Evolutionary conservation across 2,329 filamentous ascomycete species (phyloP).

Genomic region (Cladobotryum mycophilum): DNA sequence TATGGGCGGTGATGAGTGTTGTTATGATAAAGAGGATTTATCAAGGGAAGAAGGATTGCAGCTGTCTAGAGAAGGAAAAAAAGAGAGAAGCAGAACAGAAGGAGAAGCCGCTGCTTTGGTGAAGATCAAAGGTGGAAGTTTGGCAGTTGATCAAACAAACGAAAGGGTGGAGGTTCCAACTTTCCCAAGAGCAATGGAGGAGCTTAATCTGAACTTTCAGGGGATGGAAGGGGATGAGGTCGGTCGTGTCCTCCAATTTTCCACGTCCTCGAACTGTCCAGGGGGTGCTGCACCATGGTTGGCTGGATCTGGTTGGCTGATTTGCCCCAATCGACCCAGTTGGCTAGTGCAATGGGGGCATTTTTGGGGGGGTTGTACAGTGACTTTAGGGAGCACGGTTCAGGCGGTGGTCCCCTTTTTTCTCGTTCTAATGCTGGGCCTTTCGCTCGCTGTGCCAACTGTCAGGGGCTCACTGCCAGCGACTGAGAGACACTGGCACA

Average conservation of each 20-base stretch:
- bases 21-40: constrained; percentile 11
- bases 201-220: constrained; percentile 9
- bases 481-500: no score
- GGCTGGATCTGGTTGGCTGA: constrained; percentile 14
- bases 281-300: constrained; percentile 9
- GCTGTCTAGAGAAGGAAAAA: not conserved
- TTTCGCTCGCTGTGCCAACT: constrained; percentile 8
- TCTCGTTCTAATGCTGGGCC: not conserved
- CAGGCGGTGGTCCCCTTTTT: constrained; percentile 16
- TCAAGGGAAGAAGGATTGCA: not conserved
- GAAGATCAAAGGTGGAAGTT: not conserved
- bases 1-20: constrained; percentile 10
- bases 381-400: not conserved
- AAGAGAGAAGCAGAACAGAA: constrained; percentile 4
- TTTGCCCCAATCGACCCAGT: constrained; percentile 16
- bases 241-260: constrained; percentile 20
- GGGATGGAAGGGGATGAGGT: constrained; percentile 12
- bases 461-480: constrained; percentile 13
- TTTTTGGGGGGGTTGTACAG: not conserved
- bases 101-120: constrained; percentile 4
- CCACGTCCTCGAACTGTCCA: constrained; percentile 24
- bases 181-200: constrained; percentile 3
- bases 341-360: constrained; percentile 24
- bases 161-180: constrained; percentile 9
- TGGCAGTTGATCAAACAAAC: constrained; percentile 7